Percentiles rank a stretch among this genome's conserved stretches.
These are phyloP conservation scores for Trichophyton schoenleinii DNA, from an alignment of 2,329 filamentous ascomycete genomes.

Conservation along the genomic window DNA sequence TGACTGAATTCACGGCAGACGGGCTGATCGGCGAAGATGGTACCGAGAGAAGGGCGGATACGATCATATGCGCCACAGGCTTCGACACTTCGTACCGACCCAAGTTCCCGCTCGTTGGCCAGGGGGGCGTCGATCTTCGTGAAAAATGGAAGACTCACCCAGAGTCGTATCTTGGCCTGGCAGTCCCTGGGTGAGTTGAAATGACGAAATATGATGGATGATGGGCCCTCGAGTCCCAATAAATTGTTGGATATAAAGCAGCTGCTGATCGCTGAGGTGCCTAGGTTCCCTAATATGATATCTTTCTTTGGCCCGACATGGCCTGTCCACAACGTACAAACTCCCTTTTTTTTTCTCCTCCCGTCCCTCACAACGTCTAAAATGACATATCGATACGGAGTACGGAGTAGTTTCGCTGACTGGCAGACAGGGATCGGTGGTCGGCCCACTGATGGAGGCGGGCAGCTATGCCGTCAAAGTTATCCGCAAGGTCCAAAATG, in stretches of 20 bases:
- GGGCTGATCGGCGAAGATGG: constrained; percentile 17
- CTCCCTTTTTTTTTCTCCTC: neutral
- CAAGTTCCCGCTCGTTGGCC: constrained; percentile 18
- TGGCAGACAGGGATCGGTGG: constrained; percentile 18
- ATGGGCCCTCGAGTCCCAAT: too few species aligned
- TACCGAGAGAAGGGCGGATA: constrained; percentile 17
- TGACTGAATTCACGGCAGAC: constrained; percentile 21
- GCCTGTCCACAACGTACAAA: constrained; percentile 35
- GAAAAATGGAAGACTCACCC: constrained; percentile 6
- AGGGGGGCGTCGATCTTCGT: constrained; percentile 17
- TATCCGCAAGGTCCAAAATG: constrained; percentile 22
- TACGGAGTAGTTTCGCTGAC: constrained; percentile 13
- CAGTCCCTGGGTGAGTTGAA: constrained; percentile 16
- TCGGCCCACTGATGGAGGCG: constrained; percentile 15
- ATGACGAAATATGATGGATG: neutral
- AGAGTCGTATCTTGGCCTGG: constrained; percentile 16
- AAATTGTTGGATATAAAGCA: neutral
- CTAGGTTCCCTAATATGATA: constrained; percentile 24
- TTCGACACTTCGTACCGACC: constrained; percentile 23
- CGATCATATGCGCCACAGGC: constrained; percentile 24
- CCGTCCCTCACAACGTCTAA: too few species aligned
- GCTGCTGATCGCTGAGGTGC: constrained; percentile 2
- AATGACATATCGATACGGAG: too few species aligned
- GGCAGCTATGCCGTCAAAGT: constrained; percentile 22
- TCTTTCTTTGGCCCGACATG: constrained; percentile 23